Evolutionary conservation across 2,329 filamentous ascomycete genomes (phyloP).

Genomic region (Calycina marina): DNA sequence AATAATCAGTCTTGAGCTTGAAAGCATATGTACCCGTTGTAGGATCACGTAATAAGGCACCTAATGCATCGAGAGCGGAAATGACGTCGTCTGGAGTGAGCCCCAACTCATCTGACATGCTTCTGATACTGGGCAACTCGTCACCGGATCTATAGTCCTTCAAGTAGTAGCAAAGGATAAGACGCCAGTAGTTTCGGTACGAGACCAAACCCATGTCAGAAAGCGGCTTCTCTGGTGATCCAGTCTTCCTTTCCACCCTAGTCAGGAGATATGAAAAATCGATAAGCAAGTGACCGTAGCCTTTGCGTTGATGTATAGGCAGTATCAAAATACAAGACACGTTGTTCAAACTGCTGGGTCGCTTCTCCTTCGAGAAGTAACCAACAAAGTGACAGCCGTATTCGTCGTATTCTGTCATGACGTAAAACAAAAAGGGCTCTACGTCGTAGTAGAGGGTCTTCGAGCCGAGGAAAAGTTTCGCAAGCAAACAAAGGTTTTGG

Average conservation of each 20-base stretch:
- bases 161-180: constrained; percentile 76
- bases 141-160: constrained; percentile 42
- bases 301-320: constrained; percentile 92
- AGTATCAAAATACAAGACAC: constrained; percentile 94
- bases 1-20: constrained; percentile 73
- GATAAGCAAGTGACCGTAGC: constrained; percentile 91
- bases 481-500: constrained; percentile 88
- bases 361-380: constrained; percentile 99
- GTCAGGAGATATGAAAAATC: constrained; percentile 97
- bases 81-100: constrained; percentile 96
- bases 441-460: constrained; percentile 98
- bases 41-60: constrained; percentile 80
- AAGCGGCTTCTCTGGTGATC: constrained; percentile 90
- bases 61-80: constrained; percentile 77
- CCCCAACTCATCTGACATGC: constrained; percentile 77
- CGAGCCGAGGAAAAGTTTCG: constrained; percentile 94
- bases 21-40: constrained; percentile 81
- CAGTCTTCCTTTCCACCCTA: constrained; percentile 81
- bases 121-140: constrained; percentile 40
- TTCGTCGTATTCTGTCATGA: constrained; percentile 87
- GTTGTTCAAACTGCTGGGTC: constrained; percentile 87
- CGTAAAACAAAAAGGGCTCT: constrained; percentile 92
- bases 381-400: constrained; percentile 91
- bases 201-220: constrained; percentile 97
- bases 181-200: constrained; percentile 93